These are phyloP conservation scores for Aspergillus sergii DNA, from an alignment of 2,329 filamentous ascomycete species.

Conservation along the genomic window DNA sequence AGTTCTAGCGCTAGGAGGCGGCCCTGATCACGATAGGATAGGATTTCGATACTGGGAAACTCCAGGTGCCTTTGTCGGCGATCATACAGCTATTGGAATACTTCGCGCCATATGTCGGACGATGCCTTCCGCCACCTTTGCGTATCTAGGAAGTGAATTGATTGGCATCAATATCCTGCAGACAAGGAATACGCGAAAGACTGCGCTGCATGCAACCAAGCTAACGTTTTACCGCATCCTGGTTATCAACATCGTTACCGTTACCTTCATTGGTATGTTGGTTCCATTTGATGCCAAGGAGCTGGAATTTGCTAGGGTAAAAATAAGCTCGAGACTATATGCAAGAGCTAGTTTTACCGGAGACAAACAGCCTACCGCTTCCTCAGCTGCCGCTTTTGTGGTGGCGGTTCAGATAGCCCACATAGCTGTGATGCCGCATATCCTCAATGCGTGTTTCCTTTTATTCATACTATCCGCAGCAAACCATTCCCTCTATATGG, in stretches of 20 bases:
- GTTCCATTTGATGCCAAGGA: constrained; percentile 69
- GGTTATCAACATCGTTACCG: constrained; percentile 75
- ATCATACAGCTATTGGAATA: constrained; percentile 50
- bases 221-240: constrained; percentile 81
- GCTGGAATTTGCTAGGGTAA: constrained; percentile 54
- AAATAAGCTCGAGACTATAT: constrained; percentile 43
- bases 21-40: constrained; percentile 62
- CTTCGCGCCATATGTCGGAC: constrained; percentile 70
- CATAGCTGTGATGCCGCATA: constrained; percentile 64
- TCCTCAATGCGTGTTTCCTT: constrained; percentile 74
- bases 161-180: constrained; percentile 79
- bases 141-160: constrained; percentile 75
- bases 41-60: constrained; percentile 69
- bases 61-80: constrained; percentile 61
- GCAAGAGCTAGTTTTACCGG: constrained; percentile 43
- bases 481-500: constrained; percentile 78
- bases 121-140: constrained; percentile 76
- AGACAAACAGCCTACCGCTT: not conserved
- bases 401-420: constrained; percentile 69
- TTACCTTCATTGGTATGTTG: constrained; percentile 74
- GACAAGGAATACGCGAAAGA: constrained; percentile 76
- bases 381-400: constrained; percentile 70
- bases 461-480: constrained; percentile 76
- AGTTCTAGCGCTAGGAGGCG: constrained; percentile 66
- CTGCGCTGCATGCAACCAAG: constrained; percentile 75